Conservation (phyloP, 148 eudicot genomes). For the Talinum fruticosum region DNA sequence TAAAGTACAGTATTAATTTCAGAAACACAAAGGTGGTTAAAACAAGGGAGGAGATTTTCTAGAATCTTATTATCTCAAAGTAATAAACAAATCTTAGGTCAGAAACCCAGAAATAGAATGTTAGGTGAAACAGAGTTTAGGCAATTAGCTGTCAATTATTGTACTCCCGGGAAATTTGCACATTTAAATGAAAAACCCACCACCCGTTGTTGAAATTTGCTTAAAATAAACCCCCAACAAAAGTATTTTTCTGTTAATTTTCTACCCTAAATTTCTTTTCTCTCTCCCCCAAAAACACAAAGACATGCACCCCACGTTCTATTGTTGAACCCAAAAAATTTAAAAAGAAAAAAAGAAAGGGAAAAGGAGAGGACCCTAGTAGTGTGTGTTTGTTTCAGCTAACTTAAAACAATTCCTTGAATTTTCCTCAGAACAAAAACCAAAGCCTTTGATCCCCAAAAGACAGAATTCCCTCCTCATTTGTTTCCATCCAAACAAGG, state of each 20-base stretch:
- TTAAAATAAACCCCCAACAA: constrained; percentile 24
- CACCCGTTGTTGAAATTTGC: constrained; percentile 20
- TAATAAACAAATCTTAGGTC: too few species aligned
- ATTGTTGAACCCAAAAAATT: neutral
- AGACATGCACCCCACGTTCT: constrained; percentile 39
- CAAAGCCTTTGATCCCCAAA: neutral
- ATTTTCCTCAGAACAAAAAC: neutral
- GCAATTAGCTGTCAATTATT: constrained; percentile 27
- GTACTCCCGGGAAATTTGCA: constrained; percentile 24
- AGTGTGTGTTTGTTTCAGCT: neutral
- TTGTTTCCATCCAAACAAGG: neutral
- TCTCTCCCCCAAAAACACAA: neutral
- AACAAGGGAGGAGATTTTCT: too few species aligned
- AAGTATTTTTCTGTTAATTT: constrained; percentile 9
- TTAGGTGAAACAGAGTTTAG: neutral
- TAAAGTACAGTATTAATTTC: too few species aligned
- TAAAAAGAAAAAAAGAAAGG: neutral
- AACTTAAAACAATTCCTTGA: neutral
- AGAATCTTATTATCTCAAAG: too few species aligned
- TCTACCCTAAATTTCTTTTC: constrained; percentile 12
- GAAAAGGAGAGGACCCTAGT: neutral
- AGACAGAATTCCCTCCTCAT: neutral
- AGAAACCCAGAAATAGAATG: constrained; percentile 19
- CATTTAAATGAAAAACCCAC: constrained; percentile 17
- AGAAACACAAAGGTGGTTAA: too few species aligned